Base-by-base conservation (phyloP, 2,329 filamentous ascomycete genomes). In the Calonectria multiphialidica region DNA sequence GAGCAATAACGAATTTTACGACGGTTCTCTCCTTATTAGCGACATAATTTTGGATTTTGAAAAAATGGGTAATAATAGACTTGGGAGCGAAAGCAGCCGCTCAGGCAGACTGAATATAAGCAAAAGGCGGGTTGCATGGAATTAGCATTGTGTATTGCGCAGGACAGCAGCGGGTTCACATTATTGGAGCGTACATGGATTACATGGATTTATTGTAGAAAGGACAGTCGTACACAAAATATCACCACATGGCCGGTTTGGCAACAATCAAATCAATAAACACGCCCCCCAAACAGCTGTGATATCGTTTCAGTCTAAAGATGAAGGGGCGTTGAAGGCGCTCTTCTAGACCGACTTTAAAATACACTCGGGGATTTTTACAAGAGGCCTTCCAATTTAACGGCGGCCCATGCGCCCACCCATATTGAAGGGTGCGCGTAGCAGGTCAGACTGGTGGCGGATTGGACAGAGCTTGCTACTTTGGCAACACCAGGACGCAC, bases 1-100 rank as follows among this genome's bases (percentile, higher is more conserved):
- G 66, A 62, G 66, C 71, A 44, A 64, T 66, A 23, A 79, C 66
- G 76, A 77, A 78, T 76, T 72, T 79, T 68, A 68, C 66, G 59
- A 79, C 76, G 76, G 76, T 78, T 78, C 71, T 75, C 72, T 77
- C 71, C 42, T 70, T 66, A n/a, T 67, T 57, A 70, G 44, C 33
- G 62, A 63, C 23, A 61, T 50, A 49, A 40, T 18, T 30, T 50
- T 30, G 71, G 44, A n/a, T 37, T 71, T 47, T 44, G 49, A 47
- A 70, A 61, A 65, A 68, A 64, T 68, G 55, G 69, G 64, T 53
- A 57, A 45, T 57, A 66, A 61, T 79, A 79, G 77, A 79, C 75
- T 49, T 68, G 40, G 73, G 72, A 75, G 50, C 55, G 74, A 59
- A 73, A 77, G 73, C 65, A 73, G 35, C 75, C 66, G 68, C 75